phyloP scores from a whole-genome alignment of 148 eudicot genomes.

The Amaranthus hypochondriacus region DNA sequence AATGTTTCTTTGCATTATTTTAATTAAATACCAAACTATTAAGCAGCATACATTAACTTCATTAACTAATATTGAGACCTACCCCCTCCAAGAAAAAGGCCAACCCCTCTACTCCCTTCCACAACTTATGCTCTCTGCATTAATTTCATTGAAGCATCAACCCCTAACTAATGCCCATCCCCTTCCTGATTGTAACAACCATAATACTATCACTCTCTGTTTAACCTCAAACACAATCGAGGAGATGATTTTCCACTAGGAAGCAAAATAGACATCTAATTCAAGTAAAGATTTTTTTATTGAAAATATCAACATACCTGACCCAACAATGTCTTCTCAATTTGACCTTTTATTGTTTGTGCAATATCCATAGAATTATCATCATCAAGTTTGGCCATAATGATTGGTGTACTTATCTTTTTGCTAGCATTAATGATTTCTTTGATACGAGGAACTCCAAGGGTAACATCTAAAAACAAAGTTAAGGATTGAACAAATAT shows the following conservation, averaged over 20 bases:
- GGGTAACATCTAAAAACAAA: slow-evolving; percentile 67
- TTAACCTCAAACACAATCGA: background rate
- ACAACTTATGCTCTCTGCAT: no score
- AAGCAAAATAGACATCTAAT: background rate
- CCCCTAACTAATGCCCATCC: no score
- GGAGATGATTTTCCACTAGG: background rate
- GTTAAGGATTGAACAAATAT: slow-evolving; percentile 34
- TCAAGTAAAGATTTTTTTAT: background rate
- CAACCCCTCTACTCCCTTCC: no score
- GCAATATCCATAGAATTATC: slow-evolving; percentile 38
- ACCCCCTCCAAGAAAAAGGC: no score
- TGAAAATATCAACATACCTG: slow-evolving; percentile 39
- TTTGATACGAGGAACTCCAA: slow-evolving; percentile 91
- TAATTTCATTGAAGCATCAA: no score
- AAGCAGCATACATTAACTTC: no score
- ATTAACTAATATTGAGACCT: no score
- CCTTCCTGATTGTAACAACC: no score
- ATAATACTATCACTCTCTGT: no score
- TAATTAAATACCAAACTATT: no score
- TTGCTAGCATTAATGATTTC: slow-evolving; percentile 80
- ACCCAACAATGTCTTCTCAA: slow-evolving; percentile 70
- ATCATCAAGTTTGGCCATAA: slow-evolving; percentile 55
- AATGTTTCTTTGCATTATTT: no score
- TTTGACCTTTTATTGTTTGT: slow-evolving; percentile 53
- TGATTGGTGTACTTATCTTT: slow-evolving; percentile 77